These are phyloP conservation scores for Keithomyces neogunnii DNA, from an alignment of 2,329 filamentous ascomycete species.

Conservation along the genomic window DNA sequence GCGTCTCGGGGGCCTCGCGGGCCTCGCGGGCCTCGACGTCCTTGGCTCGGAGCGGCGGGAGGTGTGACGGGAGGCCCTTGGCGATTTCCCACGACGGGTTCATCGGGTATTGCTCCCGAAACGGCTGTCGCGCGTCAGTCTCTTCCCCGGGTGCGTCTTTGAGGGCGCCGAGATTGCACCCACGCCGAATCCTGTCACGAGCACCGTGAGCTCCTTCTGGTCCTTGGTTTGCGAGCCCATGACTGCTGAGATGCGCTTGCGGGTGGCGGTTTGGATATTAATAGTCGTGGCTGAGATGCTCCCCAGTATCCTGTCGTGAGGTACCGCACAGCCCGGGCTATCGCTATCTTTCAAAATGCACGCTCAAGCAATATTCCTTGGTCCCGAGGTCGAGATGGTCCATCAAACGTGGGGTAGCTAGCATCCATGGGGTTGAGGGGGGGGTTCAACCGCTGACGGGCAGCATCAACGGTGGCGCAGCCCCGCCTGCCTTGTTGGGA, in stretches of 20 bases:
- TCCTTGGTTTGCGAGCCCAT: slow-evolving; percentile 28
- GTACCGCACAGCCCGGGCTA: too few species aligned
- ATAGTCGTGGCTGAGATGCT: too few species aligned
- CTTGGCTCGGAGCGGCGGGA: slow-evolving; percentile 43
- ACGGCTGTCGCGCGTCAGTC: slow-evolving; percentile 48
- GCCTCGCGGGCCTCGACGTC: slow-evolving; percentile 21
- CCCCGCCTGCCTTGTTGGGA: too few species aligned
- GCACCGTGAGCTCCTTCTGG: slow-evolving; percentile 44
- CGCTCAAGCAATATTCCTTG: too few species aligned
- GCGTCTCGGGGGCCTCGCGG: slow-evolving; percentile 19
- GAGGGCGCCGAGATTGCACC: slow-evolving; percentile 14
- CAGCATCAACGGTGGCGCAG: too few species aligned
- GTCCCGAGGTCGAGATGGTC: too few species aligned
- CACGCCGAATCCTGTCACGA: slow-evolving; percentile 56
- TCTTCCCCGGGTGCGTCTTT: not conserved
- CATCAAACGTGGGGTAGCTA: too few species aligned
- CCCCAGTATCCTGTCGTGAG: too few species aligned
- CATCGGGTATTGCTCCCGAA: slow-evolving; percentile 59
- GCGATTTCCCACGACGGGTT: slow-evolving; percentile 82
- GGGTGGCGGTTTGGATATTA: too few species aligned
- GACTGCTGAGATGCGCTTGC: not conserved
- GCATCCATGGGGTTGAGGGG: too few species aligned
- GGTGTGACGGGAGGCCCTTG: slow-evolving; percentile 53
- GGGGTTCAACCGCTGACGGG: too few species aligned
- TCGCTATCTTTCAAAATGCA: too few species aligned